Base-by-base conservation (phyloP, 148 eudicot genomes). In the Vaccinium corymbosum region DNA sequence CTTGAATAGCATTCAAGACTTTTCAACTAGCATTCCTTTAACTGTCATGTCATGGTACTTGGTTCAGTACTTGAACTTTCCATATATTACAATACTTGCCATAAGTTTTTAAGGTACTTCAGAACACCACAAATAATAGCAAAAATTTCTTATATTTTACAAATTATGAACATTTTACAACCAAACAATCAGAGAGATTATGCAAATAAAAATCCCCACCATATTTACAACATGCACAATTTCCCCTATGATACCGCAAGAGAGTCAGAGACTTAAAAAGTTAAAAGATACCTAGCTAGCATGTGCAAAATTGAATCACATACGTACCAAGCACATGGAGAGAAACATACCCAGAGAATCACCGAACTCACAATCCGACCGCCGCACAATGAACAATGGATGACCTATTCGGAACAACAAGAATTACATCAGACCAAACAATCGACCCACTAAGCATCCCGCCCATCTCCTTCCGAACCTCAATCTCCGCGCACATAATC, bases 401-500 rank as follows among this genome's bases (percentile, higher is more conserved):
- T 6, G 98, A 88, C 19, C 92, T 89, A 64, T 75, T 83, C 2
- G 97, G 98, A 84, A 89, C 88, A 56, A 79, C 87, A 71, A 89
- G 87, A 71, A 95, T 83, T 66, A 87, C 92, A 87, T 88, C 90
- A 0, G 91, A 89, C 93, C 95, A 92, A 80, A 89, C 84, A 80
- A 95, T 84, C 16, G 81, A 85, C 27, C 98, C 98, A 62, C 87
- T 87, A 73, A 95, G 86, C 6, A 88, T 91, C 13, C 94, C 92
- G 3, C 77, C 84, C 5, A 42, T 85, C 81, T 90, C 94, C 92
- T 91, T 95, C 85, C 56, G 53, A n/a, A 94, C 94, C 83, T 78
- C 93, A 89, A 95, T 92, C 89, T 89, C 94, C 0, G 98, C 98
- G 53, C 94, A 92, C 89, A 88, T 82, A 55, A 95, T 87, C 82